A percentile compares a stretch with the other conserved stretches of the same genome.
These are phyloP conservation scores for Colletotrichum tabaci DNA, from an alignment of 2,329 filamentous ascomycete species.

Conservation along the genomic window DNA sequence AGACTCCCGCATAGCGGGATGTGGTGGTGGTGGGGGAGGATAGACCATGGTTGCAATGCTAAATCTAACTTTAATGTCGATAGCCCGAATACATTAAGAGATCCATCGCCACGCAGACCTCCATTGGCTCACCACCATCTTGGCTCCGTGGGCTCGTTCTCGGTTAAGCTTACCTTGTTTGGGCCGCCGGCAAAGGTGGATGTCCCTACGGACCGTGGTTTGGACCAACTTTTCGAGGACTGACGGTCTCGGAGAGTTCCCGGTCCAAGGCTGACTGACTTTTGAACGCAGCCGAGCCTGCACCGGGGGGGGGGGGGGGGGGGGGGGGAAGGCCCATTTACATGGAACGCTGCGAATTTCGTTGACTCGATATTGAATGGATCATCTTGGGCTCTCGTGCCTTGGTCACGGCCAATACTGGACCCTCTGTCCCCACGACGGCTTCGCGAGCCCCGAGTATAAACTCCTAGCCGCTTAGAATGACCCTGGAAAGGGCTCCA, in stretches of 20 bases:
- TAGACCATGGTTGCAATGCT: slow-evolving; percentile 4
- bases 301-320: too few relatives aligned
- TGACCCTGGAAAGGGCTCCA: neutral
- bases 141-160: slow-evolving; percentile 13
- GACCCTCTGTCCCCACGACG: neutral
- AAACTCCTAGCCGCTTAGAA: neutral
- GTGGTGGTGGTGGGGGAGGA: too few relatives aligned
- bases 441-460: neutral
- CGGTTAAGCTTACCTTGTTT: neutral
- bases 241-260: neutral
- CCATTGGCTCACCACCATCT: slow-evolving; percentile 25
- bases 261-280: slow-evolving; percentile 9
- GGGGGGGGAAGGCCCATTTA: slow-evolving; percentile 2
- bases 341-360: slow-evolving; percentile 16
- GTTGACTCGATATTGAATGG: slow-evolving; percentile 12
- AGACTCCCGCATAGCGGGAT: too few relatives aligned
- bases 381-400: neutral
- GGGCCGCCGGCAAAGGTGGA: neutral
- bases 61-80: slow-evolving; percentile 35
- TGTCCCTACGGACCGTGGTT: slow-evolving; percentile 11
- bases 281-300: neutral
- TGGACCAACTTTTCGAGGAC: neutral
- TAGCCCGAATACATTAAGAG: slow-evolving; percentile 26
- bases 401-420: slow-evolving; percentile 3
- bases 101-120: neutral